phyloP scores from a whole-genome alignment of 2,329 filamentous ascomycete species.

The Pseudopithomyces chartarum region DNA sequence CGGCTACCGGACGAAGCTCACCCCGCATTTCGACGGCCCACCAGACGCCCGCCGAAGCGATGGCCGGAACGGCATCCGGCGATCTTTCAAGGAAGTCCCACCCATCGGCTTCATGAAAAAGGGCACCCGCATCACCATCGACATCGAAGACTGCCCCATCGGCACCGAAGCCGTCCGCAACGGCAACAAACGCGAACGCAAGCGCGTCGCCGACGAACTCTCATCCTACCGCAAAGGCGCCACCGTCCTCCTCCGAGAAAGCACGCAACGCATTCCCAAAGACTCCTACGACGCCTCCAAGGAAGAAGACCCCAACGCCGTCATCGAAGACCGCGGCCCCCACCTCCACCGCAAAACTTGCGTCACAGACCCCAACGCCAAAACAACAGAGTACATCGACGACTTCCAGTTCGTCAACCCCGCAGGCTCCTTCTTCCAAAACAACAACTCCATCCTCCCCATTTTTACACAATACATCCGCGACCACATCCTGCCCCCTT shows the following conservation, averaged over 20 bases:
- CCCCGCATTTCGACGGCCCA: conserved; percentile 90
- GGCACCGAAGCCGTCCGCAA: conserved; percentile 82
- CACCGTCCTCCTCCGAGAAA: conserved; percentile 87
- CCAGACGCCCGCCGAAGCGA: conserved; percentile 56
- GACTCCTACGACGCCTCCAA: conserved; percentile 23
- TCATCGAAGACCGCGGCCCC: conserved; percentile 61
- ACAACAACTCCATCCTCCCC: conserved; percentile 97
- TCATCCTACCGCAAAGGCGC: conserved; percentile 77
- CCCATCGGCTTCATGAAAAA: conserved; percentile 91
- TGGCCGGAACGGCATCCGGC: conserved; percentile 57
- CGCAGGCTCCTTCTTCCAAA: conserved; percentile 96
- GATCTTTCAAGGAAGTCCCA: conserved; percentile 68
- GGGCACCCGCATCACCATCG: conserved; percentile 76
- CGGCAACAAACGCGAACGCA: conserved; percentile 80
- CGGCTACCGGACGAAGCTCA: conserved; percentile 94
- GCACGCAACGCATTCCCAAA: conserved; percentile 70
- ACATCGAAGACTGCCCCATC: conserved; percentile 97
- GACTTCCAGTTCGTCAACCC: conserved; percentile 86
- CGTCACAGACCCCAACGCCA: conserved; percentile 83
- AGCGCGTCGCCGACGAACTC: conserved; percentile 72
- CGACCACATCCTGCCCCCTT: conserved; percentile 68
- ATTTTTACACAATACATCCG: conserved; percentile 87
- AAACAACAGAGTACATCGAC: conserved; percentile 85
- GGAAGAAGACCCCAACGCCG: conserved; percentile 44
- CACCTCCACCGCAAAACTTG: conserved; percentile 83